phyloP scores from a whole-genome alignment of 2,329 filamentous ascomycete species.

The Hypoxylon sp. region DNA sequence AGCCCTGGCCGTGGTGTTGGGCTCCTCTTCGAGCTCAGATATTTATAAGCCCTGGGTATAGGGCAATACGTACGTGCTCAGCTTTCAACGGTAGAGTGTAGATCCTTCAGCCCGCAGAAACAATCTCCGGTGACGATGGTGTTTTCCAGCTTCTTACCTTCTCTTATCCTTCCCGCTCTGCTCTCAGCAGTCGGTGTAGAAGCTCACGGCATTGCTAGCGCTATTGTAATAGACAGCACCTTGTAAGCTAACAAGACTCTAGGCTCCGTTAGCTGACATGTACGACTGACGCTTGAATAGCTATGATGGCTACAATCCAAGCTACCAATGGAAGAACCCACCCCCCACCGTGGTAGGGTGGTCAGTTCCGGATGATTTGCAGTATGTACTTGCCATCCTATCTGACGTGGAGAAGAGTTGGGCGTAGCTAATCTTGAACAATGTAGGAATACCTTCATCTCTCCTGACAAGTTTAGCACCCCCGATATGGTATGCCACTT shows the following conservation, averaged over 20 bases:
- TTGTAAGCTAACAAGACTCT: conserved; percentile 46
- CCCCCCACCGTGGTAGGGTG: conserved; percentile 52
- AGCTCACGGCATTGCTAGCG: conserved; percentile 51
- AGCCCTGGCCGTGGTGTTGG: conserved; percentile 3
- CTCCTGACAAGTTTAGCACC: conserved; percentile 44
- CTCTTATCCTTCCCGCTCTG: conserved; percentile 29
- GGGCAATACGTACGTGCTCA: conserved; percentile 10
- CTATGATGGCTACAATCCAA: conserved; percentile 53
- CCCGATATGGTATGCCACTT: conserved; percentile 53
- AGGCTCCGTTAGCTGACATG: not conserved
- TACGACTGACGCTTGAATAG: conserved; percentile 39
- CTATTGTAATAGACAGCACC: conserved; percentile 49
- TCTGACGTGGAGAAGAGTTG: not conserved
- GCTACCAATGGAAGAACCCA: conserved; percentile 50
- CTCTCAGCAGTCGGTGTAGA: conserved; percentile 40
- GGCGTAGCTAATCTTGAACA: conserved; percentile 9
- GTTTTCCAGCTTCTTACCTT: conserved; percentile 20
- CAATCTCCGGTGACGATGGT: conserved; percentile 27
- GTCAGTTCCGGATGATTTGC: conserved; percentile 52
- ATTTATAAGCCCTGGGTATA: conserved; percentile 29
- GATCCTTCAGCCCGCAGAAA: conserved; percentile 22
- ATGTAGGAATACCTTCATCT: conserved; percentile 50
- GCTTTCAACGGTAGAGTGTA: conserved; percentile 16
- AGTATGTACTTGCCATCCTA: conserved; percentile 37
- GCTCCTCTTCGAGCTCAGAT: not conserved